Percentiles rank a stretch among this genome's conserved stretches.
Conservation (phyloP, 345 rosid genomes). For the Acer negundo region DNA sequence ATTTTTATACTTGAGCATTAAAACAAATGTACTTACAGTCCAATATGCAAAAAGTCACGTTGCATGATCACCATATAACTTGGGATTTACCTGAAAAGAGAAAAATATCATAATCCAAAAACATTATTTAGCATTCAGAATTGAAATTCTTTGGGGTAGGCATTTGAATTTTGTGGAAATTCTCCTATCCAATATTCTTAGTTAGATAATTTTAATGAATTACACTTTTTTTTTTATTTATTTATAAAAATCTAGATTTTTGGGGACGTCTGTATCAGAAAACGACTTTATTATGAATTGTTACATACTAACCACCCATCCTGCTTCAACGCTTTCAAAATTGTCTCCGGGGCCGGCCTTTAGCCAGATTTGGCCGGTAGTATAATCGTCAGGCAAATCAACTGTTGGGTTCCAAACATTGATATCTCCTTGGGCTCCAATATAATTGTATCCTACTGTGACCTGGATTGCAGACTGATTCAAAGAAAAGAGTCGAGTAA, state of each 20-base stretch:
- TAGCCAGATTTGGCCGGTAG: constrained; percentile 50
- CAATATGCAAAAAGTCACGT: neutral
- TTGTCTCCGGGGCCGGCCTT: constrained; percentile 25
- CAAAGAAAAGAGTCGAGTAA: neutral
- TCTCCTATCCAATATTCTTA: no score
- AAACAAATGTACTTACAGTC: neutral
- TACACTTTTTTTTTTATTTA: no score
- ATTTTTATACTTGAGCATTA: neutral
- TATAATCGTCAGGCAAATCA: constrained; percentile 33
- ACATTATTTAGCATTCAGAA: no score
- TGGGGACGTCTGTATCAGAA: no score
- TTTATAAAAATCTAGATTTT: no score
- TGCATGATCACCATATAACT: no score
- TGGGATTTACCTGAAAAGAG: no score
- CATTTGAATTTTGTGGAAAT: no score
- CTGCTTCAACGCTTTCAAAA: constrained; percentile 47
- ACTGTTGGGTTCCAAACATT: constrained; percentile 53
- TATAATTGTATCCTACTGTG: constrained; percentile 33
- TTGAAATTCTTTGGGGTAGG: no score
- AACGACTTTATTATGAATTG: no score
- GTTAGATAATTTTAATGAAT: no score
- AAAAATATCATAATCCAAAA: no score
- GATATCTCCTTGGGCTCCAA: constrained; percentile 45
- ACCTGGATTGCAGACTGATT: constrained; percentile 32
- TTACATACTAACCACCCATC: constrained; percentile 47